These are phyloP conservation scores for Phytophthora boehmeriae DNA, from an alignment of 352 stramenopile species.

Conservation along the genomic window DNA sequence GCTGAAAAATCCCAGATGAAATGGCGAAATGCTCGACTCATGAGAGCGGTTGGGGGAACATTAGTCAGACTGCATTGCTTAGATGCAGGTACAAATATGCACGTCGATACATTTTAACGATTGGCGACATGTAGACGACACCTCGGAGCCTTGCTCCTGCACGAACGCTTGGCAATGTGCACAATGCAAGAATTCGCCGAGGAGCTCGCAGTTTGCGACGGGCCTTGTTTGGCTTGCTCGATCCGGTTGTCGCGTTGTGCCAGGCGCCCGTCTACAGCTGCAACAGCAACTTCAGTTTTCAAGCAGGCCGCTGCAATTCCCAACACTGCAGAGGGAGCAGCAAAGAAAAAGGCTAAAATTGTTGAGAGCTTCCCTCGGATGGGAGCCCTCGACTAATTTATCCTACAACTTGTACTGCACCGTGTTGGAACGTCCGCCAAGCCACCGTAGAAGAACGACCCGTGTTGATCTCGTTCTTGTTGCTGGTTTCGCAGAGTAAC, in stretches of 20 bases:
- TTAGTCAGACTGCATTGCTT: too few relatives aligned
- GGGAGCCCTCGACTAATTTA: background rate
- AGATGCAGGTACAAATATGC: too few relatives aligned
- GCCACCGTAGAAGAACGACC: slow-evolving; percentile 1
- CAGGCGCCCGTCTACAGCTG: slow-evolving; percentile 3
- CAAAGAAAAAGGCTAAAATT: slow-evolving; percentile 19
- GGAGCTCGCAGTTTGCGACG: slow-evolving; percentile 23
- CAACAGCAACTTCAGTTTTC: slow-evolving; percentile 32
- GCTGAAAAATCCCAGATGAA: too few relatives aligned
- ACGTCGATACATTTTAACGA: too few relatives aligned
- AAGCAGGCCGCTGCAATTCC: slow-evolving; percentile 1
- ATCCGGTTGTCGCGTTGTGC: slow-evolving; percentile 18
- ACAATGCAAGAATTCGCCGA: background rate
- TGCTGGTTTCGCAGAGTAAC: background rate
- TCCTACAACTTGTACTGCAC: too few relatives aligned
- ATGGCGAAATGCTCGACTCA: too few relatives aligned
- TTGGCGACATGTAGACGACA: too few relatives aligned
- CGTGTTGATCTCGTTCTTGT: background rate
- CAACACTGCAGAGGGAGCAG: background rate
- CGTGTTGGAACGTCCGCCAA: background rate
- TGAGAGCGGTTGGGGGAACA: too few relatives aligned
- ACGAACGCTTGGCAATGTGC: too few relatives aligned
- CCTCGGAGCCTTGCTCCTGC: too few relatives aligned
- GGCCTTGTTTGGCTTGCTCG: slow-evolving; percentile 15
- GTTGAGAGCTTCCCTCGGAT: background rate